phyloP scores from a whole-genome alignment of 805 yeast genomes.

The Tetrapisispora iriomotensis region DNA sequence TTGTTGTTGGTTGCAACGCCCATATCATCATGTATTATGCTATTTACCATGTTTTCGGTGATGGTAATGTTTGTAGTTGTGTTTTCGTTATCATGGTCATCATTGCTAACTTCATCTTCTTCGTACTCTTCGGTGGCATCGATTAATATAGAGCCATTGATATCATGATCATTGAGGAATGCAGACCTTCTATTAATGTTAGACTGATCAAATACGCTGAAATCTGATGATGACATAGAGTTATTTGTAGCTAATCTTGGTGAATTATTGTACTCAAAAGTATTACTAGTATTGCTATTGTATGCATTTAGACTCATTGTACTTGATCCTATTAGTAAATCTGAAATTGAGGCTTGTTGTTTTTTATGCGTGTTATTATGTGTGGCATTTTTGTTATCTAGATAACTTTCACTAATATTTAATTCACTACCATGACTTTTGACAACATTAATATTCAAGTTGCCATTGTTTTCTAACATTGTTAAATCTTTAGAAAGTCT shows the following conservation, averaged over 20 bases:
- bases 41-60: not conserved
- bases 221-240: not conserved
- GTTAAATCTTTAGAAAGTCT: conserved; percentile 23
- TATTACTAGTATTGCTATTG: not conserved
- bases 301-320: conserved; percentile 5
- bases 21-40: not conserved
- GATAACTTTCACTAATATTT: conserved; percentile 2
- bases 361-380: conserved; percentile 15
- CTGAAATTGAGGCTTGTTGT: conserved; percentile 28
- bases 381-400: conserved; percentile 4
- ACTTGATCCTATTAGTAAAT: conserved; percentile 5
- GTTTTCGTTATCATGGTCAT: not conserved
- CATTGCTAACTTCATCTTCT: conserved; percentile 2
- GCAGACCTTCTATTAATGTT: not conserved
- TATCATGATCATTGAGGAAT: not conserved
- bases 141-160: not conserved
- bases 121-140: not conserved
- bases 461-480: conserved; percentile 6
- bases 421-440: not conserved
- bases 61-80: not conserved
- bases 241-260: not conserved
- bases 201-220: conserved; percentile 2
- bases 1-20: not conserved
- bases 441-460: not conserved
- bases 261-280: not conserved